These are phyloP conservation scores for Emergomyces pasteurianus DNA, from an alignment of 2,329 filamentous ascomycete genomes.

Conservation along the genomic window DNA sequence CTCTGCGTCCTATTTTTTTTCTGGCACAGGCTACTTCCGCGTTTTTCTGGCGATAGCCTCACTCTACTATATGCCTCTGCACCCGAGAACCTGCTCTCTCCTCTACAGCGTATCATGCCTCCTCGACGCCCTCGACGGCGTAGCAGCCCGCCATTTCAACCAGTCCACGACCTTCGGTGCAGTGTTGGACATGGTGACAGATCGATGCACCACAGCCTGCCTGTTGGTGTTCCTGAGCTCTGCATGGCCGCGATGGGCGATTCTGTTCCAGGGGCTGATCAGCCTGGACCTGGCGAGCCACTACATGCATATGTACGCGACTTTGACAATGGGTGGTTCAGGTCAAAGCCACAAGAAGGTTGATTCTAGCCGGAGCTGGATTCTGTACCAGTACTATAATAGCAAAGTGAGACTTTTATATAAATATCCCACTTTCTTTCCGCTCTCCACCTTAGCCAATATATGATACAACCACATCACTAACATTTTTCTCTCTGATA, in stretches of 20 bases:
- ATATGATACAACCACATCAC: not conserved
- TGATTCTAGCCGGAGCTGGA: conserved; percentile 72
- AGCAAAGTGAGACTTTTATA: conserved; percentile 67
- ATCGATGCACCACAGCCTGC: conserved; percentile 92
- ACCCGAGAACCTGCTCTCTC: conserved; percentile 86
- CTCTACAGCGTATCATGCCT: conserved; percentile 85
- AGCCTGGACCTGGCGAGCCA: conserved; percentile 88
- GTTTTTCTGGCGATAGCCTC: conserved; percentile 77
- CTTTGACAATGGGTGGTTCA: conserved; percentile 71
- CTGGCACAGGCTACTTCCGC: conserved; percentile 54
- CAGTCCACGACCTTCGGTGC: conserved; percentile 94
- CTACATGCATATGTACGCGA: conserved; percentile 99
- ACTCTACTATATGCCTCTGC: conserved; percentile 97
- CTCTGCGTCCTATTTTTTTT: not conserved
- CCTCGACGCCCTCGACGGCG: conserved; percentile 87
- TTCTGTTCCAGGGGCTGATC: conserved; percentile 89
- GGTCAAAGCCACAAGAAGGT: conserved; percentile 85
- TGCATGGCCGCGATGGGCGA: conserved; percentile 86
- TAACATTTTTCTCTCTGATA: not conserved
- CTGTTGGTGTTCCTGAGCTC: conserved; percentile 88
- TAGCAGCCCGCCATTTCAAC: conserved; percentile 74
- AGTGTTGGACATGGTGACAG: conserved; percentile 97
- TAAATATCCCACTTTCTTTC: too few relatives aligned
- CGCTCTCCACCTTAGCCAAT: too few relatives aligned
- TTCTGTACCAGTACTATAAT: conserved; percentile 92